These are phyloP conservation scores for Pythium diclinum DNA, from an alignment of 352 stramenopile species.

Conservation along the genomic window DNA sequence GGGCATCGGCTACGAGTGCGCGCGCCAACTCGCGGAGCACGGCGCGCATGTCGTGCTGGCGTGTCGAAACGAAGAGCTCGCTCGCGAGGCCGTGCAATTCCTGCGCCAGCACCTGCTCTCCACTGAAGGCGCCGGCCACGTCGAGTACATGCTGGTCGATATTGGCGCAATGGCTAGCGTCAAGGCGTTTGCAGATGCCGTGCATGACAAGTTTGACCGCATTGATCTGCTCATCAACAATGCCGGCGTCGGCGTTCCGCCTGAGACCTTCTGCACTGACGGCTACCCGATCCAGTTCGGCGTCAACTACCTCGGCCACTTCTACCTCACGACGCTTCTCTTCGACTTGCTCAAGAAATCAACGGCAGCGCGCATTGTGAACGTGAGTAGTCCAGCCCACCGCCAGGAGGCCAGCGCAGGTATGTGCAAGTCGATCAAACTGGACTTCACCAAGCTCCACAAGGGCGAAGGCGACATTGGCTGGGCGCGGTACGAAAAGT, in stretches of 20 bases:
- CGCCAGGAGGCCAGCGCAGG: not conserved
- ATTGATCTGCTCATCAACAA: constrained; percentile 75
- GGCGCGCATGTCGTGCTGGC: constrained; percentile 54
- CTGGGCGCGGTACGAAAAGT: constrained; percentile 29
- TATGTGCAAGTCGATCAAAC: constrained; percentile 12
- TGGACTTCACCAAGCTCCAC: constrained; percentile 32
- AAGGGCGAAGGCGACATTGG: not conserved
- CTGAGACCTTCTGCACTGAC: constrained; percentile 30
- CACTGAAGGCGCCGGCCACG: constrained; percentile 13
- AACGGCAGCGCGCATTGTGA: constrained; percentile 31
- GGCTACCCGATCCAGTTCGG: constrained; percentile 61
- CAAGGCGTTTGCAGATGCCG: constrained; percentile 34
- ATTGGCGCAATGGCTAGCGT: constrained; percentile 39
- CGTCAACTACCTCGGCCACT: constrained; percentile 67
- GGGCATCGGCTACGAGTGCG: constrained; percentile 57
- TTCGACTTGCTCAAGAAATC: constrained; percentile 33
- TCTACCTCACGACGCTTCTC: constrained; percentile 52
- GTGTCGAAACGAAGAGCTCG: constrained; percentile 34
- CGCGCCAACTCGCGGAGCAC: constrained; percentile 37
- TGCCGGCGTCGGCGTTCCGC: constrained; percentile 31
- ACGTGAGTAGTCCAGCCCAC: constrained; percentile 31
- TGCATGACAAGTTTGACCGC: constrained; percentile 32
- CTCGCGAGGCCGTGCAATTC: constrained; percentile 13
- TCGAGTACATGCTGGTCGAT: constrained; percentile 26
- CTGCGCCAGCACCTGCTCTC: constrained; percentile 25